phyloP scores from a whole-genome alignment of 2,329 filamentous ascomycete genomes.

The Lomentospora prolificans region DNA sequence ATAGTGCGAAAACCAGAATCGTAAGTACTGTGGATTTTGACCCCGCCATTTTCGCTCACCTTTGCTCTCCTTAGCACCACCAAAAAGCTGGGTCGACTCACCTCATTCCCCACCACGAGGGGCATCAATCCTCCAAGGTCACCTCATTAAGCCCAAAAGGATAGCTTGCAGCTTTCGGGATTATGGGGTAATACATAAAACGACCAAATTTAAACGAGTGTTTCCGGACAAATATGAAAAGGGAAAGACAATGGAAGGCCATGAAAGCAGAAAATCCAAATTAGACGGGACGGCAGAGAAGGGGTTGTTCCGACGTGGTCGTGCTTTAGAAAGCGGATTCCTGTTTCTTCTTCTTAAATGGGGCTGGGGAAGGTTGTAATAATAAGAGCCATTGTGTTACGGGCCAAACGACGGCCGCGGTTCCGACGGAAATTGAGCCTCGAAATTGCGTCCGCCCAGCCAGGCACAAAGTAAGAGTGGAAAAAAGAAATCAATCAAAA shows the following conservation, averaged over 20 bases:
- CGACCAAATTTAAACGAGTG: conserved; percentile 1
- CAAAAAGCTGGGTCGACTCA: neutral
- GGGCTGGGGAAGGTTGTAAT: neutral
- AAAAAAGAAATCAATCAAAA: neutral
- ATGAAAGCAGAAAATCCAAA: neutral
- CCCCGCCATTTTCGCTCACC: neutral
- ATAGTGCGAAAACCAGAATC: neutral
- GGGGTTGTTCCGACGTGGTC: neutral
- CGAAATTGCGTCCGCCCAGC: neutral
- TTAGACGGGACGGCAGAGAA: neutral
- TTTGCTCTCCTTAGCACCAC: neutral
- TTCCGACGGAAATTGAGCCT: neutral
- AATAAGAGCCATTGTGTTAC: neutral
- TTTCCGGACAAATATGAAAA: neutral
- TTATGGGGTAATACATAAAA: conserved; percentile 8
- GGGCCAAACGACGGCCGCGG: neutral
- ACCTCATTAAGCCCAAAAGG: conserved; percentile 9
- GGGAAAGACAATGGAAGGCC: neutral
- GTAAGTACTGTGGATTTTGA: neutral
- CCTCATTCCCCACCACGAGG: neutral
- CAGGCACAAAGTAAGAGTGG: neutral
- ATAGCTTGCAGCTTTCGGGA: conserved; percentile 6
- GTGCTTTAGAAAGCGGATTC: neutral
- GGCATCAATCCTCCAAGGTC: neutral
- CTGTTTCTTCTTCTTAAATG: neutral